Evolutionary conservation across 2,329 filamentous ascomycete genomes (phyloP), one percentile per base, ranked within the genome.

Genomic region (Aspergillus sp.): DNA sequence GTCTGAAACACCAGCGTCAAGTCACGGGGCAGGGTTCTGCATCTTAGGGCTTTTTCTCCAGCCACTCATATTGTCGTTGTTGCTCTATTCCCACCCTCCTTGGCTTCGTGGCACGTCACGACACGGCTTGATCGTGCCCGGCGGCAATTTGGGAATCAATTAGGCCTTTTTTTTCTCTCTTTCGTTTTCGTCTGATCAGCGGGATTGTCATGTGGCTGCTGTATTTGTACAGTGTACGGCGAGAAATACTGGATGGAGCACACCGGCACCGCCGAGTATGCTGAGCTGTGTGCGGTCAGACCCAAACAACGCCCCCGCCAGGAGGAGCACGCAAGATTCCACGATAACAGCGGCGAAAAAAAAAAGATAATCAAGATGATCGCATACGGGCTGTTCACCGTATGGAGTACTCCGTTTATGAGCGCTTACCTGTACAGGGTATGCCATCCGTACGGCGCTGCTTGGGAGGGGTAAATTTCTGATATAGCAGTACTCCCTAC

Each of bases 161-260:
- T 10, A 30, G 10, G 25, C 10, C 10, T 9, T 30, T 9, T 12
- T 10, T 27, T 10, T 27, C 10, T 25, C 5, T 27, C 15, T n/a
- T 35, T 35, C 15, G 7, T 17, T 7, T 17, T 19, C 30, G 22
- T 47, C 19, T 23, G 55, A 59, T 59, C 53, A 57, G 49, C 53
- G 53, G 38, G 53, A 57, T 60, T 52, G 43, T 56, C 52, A 43
- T 45, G 49, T 46, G 43, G 35, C 53, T 50, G 7, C 37, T 19
- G 13, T 17, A 19, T 22, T 5, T 22, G 37, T 39, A 20, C 37
- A 12, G 17, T 20, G 15, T 3, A 35, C 33, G 33, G 15, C 25
- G 25, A 30, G 10, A 12, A 35, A 12, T 39, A 39, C 37, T 17
- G 25, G 25, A 30, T 30, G 9, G 25, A 30, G 25, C 25, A 22